Evolutionary conservation across 352 stramenopile genomes (phyloP), one percentile per base, ranked within the genome.

Genomic region (Thraustotheca clavata): DNA sequence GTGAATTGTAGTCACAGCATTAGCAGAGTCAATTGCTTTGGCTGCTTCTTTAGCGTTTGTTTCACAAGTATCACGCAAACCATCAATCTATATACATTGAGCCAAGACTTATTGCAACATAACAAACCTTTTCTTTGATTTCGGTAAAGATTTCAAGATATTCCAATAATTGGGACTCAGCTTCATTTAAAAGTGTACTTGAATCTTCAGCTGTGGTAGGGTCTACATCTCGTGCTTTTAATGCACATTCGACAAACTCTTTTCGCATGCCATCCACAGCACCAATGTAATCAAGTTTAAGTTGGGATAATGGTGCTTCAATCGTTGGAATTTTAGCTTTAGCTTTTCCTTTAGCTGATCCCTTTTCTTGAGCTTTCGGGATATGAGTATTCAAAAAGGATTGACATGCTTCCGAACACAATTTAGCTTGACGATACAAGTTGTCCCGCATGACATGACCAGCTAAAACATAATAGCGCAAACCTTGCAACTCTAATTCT

Each of bases 101-200:
- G 43, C 33, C 22, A 50, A 50, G 43, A 50, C 22, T 18, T 20
- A 43, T 43, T 18, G 6, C 43, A 6, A 14, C 22, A 22, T 6
- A 14, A 24, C 38, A 0, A 14, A 91, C 83, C 61, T 93, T 93
- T 52, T 93, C 83, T 68, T 90, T 93, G 11, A 93, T 69, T 67
- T 93, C 83, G 26, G 85, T 70, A 70, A 91, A 92, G 40, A 94
- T 92, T 54, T 91, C 83, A 14, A 94, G 54, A 60, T 86, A 90
- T 48, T 94, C 81, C 24, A 94, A 70, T 62, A 94, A 40, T 55
- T 82, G 72, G 32, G 61, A 41, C 24, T 68, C 73, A 24, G 83
- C 75, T 22, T 77, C 59, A 26, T 74, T 71, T 18, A 65, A 70
- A 33, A 80, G 54, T 16, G 57, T 62, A 29, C 55, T 67, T 8